Base-by-base conservation (phyloP, 2,329 filamentous ascomycete genomes). In the Ramularia endophylla region DNA sequence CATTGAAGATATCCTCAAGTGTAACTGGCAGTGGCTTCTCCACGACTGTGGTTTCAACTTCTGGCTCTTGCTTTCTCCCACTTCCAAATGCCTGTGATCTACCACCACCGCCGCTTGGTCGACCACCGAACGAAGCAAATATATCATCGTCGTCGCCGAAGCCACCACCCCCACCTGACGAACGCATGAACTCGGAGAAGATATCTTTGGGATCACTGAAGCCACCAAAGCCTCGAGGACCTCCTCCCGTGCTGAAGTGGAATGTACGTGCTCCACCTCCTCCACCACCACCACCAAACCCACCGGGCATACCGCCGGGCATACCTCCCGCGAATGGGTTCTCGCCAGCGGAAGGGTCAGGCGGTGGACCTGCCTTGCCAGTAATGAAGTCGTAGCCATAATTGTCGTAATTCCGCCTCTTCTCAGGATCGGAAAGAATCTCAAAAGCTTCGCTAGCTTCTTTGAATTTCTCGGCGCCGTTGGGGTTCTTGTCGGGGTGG, bases 401-500 rank as follows among this genome's bases (percentile, higher is more conserved):
- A 62, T 90, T 83, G 64, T 98, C 92, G 64, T 98, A 98, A 30
- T 83, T 82, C 66, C 94, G 92, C 59, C 92, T 84, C 70, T 97
- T 98, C 63, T 97, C 89, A 46, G 90, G 89, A 59, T 98, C 92
- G 47, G 87, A 94, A 3, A 98, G 81, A 55, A 98, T 94, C 69
- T 98, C 92, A 71, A 95, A 98, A 43, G 92, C 92, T 70, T 97
- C 89, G 1, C 88, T 95, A 51, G 88, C 85, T 65, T 97, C 92
- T 70, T 98, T 98, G 75, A 98, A 98, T 68, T 90, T 95, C 64
- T 97, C 92, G 46, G 80, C 74, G 7, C 90, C 87, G 38, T 80
- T 70, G 20, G 88, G 81, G 75, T 97, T 98, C 75, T 97, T 98
- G 73, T 98, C 92, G 5, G 92, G 92, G 62, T 98, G 92, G 69